Percentiles rank a stretch among this genome's conserved stretches.
These are phyloP conservation scores for Pseudozyma flocculosa DNA, from an alignment of 1,284 basidiomycete genomes.

Conservation along the genomic window DNA sequence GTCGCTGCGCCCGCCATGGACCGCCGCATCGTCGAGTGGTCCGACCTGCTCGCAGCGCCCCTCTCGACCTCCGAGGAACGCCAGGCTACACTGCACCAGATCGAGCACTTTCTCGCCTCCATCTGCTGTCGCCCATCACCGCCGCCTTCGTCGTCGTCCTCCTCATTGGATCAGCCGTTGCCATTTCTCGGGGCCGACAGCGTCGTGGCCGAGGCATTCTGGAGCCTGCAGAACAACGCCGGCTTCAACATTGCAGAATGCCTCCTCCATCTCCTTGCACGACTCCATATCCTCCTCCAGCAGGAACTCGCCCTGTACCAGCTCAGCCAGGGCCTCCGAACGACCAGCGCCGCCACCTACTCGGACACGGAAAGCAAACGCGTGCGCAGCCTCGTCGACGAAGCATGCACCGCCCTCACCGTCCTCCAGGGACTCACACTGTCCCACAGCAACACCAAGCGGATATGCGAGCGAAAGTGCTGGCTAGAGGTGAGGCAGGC, in stretches of 20 bases:
- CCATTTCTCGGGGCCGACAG: too few species aligned
- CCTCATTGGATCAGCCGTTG: neutral
- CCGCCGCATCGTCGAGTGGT: constrained; percentile 12
- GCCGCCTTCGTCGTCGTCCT: too few species aligned
- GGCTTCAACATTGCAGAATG: constrained; percentile 25
- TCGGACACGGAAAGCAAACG: constrained; percentile 13
- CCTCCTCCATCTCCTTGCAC: constrained; percentile 17
- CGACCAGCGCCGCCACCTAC: neutral
- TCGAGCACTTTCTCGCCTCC: constrained; percentile 21
- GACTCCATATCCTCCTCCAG: constrained; percentile 21
- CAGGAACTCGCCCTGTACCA: constrained; percentile 7
- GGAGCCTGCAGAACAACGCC: constrained; percentile 17
- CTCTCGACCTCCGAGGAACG: constrained; percentile 21
- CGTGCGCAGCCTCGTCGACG: constrained; percentile 9
- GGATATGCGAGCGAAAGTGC: constrained; percentile 22
- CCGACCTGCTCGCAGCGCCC: constrained; percentile 20
- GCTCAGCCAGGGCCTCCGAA: neutral
- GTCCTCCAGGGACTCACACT: constrained; percentile 34
- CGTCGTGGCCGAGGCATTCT: constrained; percentile 23
- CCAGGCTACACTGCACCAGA: constrained; percentile 17
- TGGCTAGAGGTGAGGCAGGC: constrained; percentile 11
- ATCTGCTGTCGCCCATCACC: neutral
- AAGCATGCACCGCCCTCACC: constrained; percentile 27
- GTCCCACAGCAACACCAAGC: constrained; percentile 13
- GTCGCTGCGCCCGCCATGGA: neutral